phyloP scores from a whole-genome alignment of 805 yeast genomes.

The Lachancea fermentati region DNA sequence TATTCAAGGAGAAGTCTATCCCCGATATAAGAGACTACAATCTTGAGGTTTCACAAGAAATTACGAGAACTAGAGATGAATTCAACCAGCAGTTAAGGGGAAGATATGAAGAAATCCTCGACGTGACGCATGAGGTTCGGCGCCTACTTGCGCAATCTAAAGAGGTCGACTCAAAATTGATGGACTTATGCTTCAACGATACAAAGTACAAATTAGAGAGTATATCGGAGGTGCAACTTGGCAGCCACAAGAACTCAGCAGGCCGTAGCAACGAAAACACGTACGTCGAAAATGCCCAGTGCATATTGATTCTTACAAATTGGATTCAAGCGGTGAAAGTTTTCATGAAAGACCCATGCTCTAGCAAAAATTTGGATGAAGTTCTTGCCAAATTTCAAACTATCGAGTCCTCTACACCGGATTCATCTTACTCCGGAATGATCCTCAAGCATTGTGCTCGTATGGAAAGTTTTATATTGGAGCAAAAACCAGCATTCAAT shows the following conservation, averaged over 20 bases:
- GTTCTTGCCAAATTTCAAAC: conserved; percentile 14
- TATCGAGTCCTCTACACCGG: conserved; percentile 1
- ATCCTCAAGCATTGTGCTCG: conserved; percentile 10
- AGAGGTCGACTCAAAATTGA: conserved; percentile 19
- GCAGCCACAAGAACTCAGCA: not conserved
- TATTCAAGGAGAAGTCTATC: conserved; percentile 9
- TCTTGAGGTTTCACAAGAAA: conserved; percentile 14
- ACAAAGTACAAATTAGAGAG: conserved; percentile 18
- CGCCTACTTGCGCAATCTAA: conserved; percentile 14
- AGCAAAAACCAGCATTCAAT: conserved; percentile 10
- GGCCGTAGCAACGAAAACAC: not conserved
- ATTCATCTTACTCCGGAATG: conserved; percentile 8
- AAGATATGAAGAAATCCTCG: conserved; percentile 23
- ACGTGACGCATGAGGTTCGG: conserved; percentile 22
- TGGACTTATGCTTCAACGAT: conserved; percentile 31
- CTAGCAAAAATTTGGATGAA: conserved; percentile 15
- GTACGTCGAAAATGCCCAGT: not conserved
- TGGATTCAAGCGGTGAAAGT: conserved; percentile 24
- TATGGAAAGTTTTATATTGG: conserved; percentile 13
- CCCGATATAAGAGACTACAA: conserved; percentile 12
- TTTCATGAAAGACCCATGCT: conserved; percentile 15
- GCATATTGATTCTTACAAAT: conserved; percentile 17
- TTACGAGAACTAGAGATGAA: conserved; percentile 13
- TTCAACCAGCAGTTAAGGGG: conserved; percentile 19
- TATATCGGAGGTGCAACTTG: conserved; percentile 14